These are phyloP conservation scores for Leccinum fuscescens DNA, from an alignment of 1,284 basidiomycete species.

Conservation along the genomic window DNA sequence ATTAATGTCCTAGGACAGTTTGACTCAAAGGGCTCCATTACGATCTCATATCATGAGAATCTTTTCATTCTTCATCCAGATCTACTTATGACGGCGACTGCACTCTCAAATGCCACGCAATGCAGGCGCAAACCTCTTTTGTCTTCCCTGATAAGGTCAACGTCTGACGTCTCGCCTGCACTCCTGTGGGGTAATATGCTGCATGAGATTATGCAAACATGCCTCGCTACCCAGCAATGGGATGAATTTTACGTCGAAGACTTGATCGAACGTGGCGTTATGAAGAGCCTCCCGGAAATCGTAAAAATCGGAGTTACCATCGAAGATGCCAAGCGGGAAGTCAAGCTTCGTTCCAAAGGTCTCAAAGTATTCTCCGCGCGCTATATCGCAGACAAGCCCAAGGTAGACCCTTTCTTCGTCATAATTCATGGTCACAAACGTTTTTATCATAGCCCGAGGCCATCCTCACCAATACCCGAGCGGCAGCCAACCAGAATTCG, in stretches of 20 bases:
- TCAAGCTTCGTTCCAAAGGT: constrained; percentile 60
- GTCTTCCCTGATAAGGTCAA: constrained; percentile 56
- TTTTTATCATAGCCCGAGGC: constrained; percentile 51
- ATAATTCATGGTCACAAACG: not conserved
- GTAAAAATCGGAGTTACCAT: constrained; percentile 60
- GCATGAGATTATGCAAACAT: constrained; percentile 85
- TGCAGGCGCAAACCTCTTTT: constrained; percentile 84
- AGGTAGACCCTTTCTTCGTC: constrained; percentile 40
- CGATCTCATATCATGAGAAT: constrained; percentile 56
- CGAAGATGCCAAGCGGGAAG: constrained; percentile 62
- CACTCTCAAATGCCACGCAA: constrained; percentile 77
- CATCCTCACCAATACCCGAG: constrained; percentile 62
- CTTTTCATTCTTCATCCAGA: constrained; percentile 87
- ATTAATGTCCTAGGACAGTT: constrained; percentile 76
- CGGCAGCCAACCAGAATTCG: constrained; percentile 45
- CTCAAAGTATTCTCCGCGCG: constrained; percentile 61
- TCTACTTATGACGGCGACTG: constrained; percentile 83
- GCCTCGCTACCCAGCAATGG: constrained; percentile 57
- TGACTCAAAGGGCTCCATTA: constrained; percentile 44
- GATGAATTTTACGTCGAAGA: constrained; percentile 55
- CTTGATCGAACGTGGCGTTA: constrained; percentile 55
- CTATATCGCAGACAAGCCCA: constrained; percentile 60
- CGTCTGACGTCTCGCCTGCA: constrained; percentile 57
- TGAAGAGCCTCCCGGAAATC: constrained; percentile 54
- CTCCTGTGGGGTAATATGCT: constrained; percentile 89